Conservation (phyloP, 805 yeast genomes). For the Vanderwaltozyma polyspora region DNA sequence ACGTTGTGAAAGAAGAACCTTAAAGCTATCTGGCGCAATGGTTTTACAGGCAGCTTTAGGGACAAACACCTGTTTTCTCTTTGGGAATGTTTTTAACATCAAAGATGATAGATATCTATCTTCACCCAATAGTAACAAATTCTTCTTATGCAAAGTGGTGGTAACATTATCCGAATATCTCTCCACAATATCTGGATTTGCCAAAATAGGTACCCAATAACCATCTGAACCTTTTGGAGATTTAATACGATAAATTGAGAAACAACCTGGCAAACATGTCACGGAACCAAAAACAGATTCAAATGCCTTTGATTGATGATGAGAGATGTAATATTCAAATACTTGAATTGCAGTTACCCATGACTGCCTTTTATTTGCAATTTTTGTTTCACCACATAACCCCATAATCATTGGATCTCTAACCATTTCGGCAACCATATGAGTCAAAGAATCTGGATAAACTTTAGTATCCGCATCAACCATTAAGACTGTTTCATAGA, state of each 20-base stretch:
- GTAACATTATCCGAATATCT: slow-evolving; percentile 79
- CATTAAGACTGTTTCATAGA: slow-evolving; percentile 76
- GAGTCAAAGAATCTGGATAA: slow-evolving; percentile 77
- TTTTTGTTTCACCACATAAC: slow-evolving; percentile 88
- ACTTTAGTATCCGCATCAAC: slow-evolving; percentile 92
- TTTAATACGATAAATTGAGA: slow-evolving; percentile 83
- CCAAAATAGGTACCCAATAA: slow-evolving; percentile 86
- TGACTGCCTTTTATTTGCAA: slow-evolving; percentile 65
- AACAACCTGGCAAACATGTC: slow-evolving; percentile 93
- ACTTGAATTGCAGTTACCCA: slow-evolving; percentile 95
- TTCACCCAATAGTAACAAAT: slow-evolving; percentile 76
- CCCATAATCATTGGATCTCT: slow-evolving; percentile 84
- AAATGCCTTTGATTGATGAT: slow-evolving; percentile 88
- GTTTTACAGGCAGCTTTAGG: slow-evolving; percentile 91
- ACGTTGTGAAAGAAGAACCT: slow-evolving; percentile 76
- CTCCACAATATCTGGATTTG: slow-evolving; percentile 89
- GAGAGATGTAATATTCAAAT: slow-evolving; percentile 85
- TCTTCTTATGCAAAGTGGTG: slow-evolving; percentile 76
- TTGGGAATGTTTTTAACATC: slow-evolving; percentile 83
- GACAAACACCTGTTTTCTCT: slow-evolving; percentile 74
- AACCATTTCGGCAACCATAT: slow-evolving; percentile 83
- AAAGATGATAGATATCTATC: slow-evolving; percentile 77
- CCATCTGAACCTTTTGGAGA: slow-evolving; percentile 72
- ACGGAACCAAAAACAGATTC: slow-evolving; percentile 94
- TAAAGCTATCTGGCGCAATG: slow-evolving; percentile 72